Base-by-base conservation (phyloP, 345 rosid species). In the Passiflora organensis region DNA sequence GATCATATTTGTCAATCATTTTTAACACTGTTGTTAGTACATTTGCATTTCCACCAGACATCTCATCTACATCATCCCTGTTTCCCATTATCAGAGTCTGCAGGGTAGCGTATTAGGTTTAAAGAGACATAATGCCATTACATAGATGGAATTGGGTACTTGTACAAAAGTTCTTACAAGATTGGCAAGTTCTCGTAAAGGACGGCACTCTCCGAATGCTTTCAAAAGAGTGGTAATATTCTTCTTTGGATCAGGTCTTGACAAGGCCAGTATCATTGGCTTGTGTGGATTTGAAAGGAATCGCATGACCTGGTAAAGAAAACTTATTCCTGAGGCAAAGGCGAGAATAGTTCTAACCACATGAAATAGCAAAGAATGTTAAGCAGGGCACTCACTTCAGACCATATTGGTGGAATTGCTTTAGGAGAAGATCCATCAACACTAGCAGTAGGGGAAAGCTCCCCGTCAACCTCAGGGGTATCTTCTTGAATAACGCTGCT, bases 231-330 rank as follows among this genome's bases (percentile, higher is more conserved):
- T 93, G 56, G 96, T 93, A 62, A 93, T 62, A 64, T 93, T 93
- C 77, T 93, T 93, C 83, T 93, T 93, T 25, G 99, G 96, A 43
- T 89, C 96, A 62, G 96, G 95, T 65, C 99, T 88, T 24, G 96
- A 93, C 64, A 93, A 74, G 49, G 96, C 99, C 81, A 93, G 72
- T 66, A 93, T 88, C 80, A 89, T 93, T 0, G 96, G 96, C 58
- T 93, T 93, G 72, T 93, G 99, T 55, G 96, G 91, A 64, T 93
- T 93, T 43, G 95, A 78, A 32, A 93, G 86, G 74, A 88, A 93
- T 25, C 91, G 74, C 95, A 91, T 91, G 57, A 91, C 79, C 98
- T 87, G n/a, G n/a, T 66, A 48, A 48, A 66, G 55, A 51, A 53
- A 11, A 48, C 37, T 21, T 24, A 38, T 51, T 41, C 18, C 56